phyloP scores from a whole-genome alignment of 345 rosid genomes.

The Pugionium dolabratum region DNA sequence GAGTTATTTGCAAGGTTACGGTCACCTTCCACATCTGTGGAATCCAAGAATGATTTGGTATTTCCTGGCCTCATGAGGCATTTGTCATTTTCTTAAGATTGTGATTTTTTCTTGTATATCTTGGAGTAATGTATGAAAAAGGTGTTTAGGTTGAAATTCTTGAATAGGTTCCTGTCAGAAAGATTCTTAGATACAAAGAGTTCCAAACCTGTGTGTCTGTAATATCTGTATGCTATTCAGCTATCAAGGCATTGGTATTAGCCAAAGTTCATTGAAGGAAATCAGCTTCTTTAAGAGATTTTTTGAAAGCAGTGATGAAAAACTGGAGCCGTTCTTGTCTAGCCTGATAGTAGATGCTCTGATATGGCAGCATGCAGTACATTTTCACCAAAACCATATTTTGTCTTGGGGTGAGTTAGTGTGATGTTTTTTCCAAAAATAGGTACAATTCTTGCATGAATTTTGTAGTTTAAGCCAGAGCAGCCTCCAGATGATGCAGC shows the following conservation, averaged over 20 bases:
- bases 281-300: neutral
- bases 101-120: neutral
- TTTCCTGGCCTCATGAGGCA: conserved; percentile 30
- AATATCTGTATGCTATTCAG: neutral
- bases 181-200: conserved; percentile 7
- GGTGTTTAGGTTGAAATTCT: conserved; percentile 12
- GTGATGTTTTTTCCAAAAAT: conserved; percentile 32
- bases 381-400: conserved; percentile 21
- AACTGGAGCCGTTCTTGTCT: conserved; percentile 1
- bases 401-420: conserved; percentile 19
- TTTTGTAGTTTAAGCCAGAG: conserved; percentile 95
- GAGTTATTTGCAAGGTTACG: conserved; percentile 87
- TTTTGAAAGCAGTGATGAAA: conserved; percentile 7
- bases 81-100: conserved; percentile 21
- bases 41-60: conserved; percentile 95
- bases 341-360: conserved; percentile 20
- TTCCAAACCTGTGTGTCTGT: conserved; percentile 12
- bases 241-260: conserved; percentile 4
- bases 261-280: conserved; percentile 2
- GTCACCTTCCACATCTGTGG: conserved; percentile 61
- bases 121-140: conserved; percentile 19
- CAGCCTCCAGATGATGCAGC: conserved; percentile 87
- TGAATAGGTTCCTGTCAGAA: neutral
- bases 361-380: neutral
- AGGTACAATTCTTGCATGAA: conserved; percentile 94